Evolutionary conservation across 441 rosid species (phyloP).

Genomic region (Aleurites moluccanus): DNA sequence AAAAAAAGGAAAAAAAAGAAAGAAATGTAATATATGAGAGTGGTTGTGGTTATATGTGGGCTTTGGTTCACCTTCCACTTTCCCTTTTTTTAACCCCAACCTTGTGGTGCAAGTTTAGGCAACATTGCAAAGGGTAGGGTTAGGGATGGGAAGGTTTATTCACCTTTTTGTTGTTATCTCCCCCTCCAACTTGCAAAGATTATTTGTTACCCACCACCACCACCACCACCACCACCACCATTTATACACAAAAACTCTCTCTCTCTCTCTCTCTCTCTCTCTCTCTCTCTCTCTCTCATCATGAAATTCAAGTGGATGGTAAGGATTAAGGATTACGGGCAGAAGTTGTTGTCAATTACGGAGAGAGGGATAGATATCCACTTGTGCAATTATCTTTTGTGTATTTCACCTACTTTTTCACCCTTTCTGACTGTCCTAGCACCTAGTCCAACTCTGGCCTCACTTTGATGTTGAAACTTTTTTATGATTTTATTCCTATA

Average conservation of each 20-base stretch:
- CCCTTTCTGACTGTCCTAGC: slow-evolving; percentile 27
- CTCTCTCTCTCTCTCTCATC: slow-evolving; percentile 26
- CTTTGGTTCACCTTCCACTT: slow-evolving; percentile 71
- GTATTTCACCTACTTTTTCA: slow-evolving; percentile 44
- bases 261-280: too few species aligned
- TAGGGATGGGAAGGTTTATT: slow-evolving; percentile 35
- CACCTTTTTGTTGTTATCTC: slow-evolving; percentile 39
- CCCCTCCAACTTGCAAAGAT: slow-evolving; percentile 24
- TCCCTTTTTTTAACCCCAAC: slow-evolving; percentile 19
- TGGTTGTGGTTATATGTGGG: slow-evolving; percentile 58
- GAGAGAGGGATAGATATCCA: slow-evolving; percentile 23
- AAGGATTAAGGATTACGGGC: slow-evolving; percentile 38
- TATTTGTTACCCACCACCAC: slow-evolving; percentile 37
- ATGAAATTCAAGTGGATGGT: slow-evolving; percentile 43
- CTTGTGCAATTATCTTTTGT: slow-evolving; percentile 23
- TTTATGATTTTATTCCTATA: slow-evolving; percentile 16
- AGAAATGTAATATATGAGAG: slow-evolving; percentile 24
- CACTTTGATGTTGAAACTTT: slow-evolving; percentile 32
- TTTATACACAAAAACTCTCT: background rate
- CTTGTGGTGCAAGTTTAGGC: slow-evolving; percentile 58
- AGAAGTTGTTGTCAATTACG: slow-evolving; percentile 24
- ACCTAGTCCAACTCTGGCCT: slow-evolving; percentile 27
- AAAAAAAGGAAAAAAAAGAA: background rate
- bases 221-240: slow-evolving; percentile 33
- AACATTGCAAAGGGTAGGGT: slow-evolving; percentile 16